Evolutionary conservation across 345 rosid species (phyloP), one percentile per base, ranked within the genome.

Genomic region (Eucalyptus erythrocorys): DNA sequence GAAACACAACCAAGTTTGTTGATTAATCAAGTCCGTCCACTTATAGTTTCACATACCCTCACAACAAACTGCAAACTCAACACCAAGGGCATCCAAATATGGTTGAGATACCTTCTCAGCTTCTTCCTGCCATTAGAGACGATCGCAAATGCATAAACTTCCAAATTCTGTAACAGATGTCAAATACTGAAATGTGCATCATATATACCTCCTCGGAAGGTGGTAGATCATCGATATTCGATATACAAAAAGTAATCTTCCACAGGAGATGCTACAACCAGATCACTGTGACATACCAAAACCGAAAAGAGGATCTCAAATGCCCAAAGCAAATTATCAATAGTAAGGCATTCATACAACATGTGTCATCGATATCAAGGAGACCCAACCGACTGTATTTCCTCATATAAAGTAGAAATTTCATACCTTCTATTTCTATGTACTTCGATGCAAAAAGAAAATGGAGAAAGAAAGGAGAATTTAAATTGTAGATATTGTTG

Each of bases 261-360:
- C 90, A 95, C 95, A 15, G 98, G 98, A 91, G 99, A 96, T 84
- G 95, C 99, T 86, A 97, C 99, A 89, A 96, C 98, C 89, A 96
- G 93, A 94, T 97, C 98, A 87, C 99, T 96, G 95, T 87, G 87
- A 91, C 90, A 90, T 45, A 91, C 89, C 49, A 87, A 88, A 91
- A 91, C 89, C 37, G 3, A 66, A 34, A 48, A 14, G 45, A 22
- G 5, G 82, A 64, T 55, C 42, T 3, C 30, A 43, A 34, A 27
- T 57, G 82, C 66, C 45, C 45, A 19, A 37, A 71, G 81, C 81
- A 71, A 26, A 71, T 37, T 71, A 10, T 71, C 8, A 37, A 9
- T 37, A 37, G 8, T 71, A 5, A 37, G 71, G 81, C 81, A 71
- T 40, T 37, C 43, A 71, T 5, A 5, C 13, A 34, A 37, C 43